Base-by-base conservation (phyloP, 441 rosid species). In the Pelargonium citronellum region DNA sequence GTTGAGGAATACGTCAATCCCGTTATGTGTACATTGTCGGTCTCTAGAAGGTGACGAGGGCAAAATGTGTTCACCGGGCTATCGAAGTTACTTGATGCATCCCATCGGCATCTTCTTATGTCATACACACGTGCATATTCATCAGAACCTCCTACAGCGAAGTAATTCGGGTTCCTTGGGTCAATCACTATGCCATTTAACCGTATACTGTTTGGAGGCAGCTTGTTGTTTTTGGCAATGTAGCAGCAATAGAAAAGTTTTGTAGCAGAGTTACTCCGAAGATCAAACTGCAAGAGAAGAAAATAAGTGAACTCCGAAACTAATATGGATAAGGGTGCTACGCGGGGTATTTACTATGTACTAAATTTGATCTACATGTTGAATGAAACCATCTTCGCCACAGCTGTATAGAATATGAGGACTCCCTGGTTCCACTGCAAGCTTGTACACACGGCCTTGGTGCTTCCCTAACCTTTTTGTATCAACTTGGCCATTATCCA, bases 341-440 rank as follows among this genome's bases (percentile, higher is more conserved):
- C 17, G 30, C 69, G 13, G 9, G 37, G 20, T 61, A 74, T 63
- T 39, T 39, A 39, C 43, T 6, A 39, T 39, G 20, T 12, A 51
- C 22, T 37, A 46, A 79, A 73, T 60, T 64, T 69, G 80, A 82
- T 87, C 44, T 77, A 89, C 96, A 77, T 79, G 91, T 83, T 84
- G 92, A 72, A 86, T 87, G 70, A 84, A 75, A 76, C 96, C 96
- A 83, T 90, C 90, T 82, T 82, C 92, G 4, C 87, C 91, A 15
- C 91, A 86, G 79, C 91, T 90, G 64, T 87, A 90, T 66, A 90
- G 69, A 34, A 79, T 69, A 68, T 86, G 79, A 4, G 96, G 90
- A 82, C 86, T 87, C 78, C 92, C 91, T 60, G 89, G 91, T 79
- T 82, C 90, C 69, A 87, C 81, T 68, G 91, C 92, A 66, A 90